Conservation (phyloP, 2,329 filamentous ascomycete species). For the Penicillium brasilianum region DNA sequence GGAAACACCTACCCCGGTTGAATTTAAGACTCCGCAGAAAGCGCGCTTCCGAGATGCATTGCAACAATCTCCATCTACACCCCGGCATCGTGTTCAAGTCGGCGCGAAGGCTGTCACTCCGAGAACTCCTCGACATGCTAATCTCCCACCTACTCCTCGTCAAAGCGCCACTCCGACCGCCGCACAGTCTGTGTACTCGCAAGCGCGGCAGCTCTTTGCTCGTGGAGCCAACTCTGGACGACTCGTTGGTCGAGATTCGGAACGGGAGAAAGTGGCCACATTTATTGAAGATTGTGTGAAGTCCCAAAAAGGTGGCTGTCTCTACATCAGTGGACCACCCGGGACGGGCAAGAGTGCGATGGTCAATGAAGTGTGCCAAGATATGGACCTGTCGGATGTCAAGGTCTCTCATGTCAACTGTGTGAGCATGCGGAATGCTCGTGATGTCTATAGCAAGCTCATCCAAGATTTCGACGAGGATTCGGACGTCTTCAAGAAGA, state of each 20-base stretch:
- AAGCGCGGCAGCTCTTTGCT: constrained; percentile 84
- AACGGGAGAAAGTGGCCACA: constrained; percentile 66
- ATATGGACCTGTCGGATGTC: constrained; percentile 60
- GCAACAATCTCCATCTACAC: constrained; percentile 73
- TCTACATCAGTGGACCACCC: constrained; percentile 94
- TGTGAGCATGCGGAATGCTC: constrained; percentile 90
- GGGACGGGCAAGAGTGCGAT: constrained; percentile 97
- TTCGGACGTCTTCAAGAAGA: constrained; percentile 66
- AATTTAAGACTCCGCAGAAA: constrained; percentile 56
- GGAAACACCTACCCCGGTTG: constrained; percentile 49
- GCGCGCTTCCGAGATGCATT: constrained; percentile 76
- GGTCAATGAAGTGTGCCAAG: constrained; percentile 76
- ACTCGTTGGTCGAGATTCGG: constrained; percentile 76
- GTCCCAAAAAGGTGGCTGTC: constrained; percentile 71
- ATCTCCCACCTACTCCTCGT: constrained; percentile 47
- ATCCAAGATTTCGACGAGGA: constrained; percentile 70
- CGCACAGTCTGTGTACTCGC: constrained; percentile 79
- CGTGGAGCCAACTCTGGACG: constrained; percentile 75
- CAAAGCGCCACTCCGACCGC: constrained; percentile 71
- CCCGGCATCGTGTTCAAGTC: constrained; percentile 81
- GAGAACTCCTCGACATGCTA: constrained; percentile 63
- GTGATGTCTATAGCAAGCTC: constrained; percentile 81
- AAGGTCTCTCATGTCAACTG: constrained; percentile 88
- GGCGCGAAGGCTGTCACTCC: constrained; percentile 76
- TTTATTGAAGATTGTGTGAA: constrained; percentile 72